These are phyloP conservation scores for Jackrogersella multiformis DNA, from an alignment of 495 filamentous ascomycete species.

Conservation along the genomic window DNA sequence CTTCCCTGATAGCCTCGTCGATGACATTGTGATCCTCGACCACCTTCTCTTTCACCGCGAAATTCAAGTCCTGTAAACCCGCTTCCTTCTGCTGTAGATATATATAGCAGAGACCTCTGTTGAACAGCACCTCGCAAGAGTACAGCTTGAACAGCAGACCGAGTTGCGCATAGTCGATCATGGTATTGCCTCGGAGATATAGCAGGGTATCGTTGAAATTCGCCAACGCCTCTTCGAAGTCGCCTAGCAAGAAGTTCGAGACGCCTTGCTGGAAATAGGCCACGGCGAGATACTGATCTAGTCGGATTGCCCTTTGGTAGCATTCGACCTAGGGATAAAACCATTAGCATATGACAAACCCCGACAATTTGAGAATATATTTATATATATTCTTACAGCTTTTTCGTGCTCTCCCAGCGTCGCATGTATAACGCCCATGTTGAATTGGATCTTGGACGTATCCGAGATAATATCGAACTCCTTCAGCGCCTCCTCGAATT, in stretches of 20 bases:
- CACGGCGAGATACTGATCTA: slow-evolving; percentile 95
- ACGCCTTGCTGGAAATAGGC: slow-evolving; percentile 99
- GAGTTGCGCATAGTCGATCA: slow-evolving; percentile 98
- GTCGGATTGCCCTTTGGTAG: slow-evolving; percentile 87
- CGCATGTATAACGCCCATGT: slow-evolving; percentile 97
- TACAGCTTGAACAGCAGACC: slow-evolving; percentile 95
- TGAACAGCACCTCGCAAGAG: slow-evolving; percentile 98
- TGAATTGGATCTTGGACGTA: slow-evolving; percentile 98
- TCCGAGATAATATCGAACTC: slow-evolving; percentile 88
- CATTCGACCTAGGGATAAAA: slow-evolving; percentile 76
- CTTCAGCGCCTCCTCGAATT: slow-evolving; percentile 86
- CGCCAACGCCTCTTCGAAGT: slow-evolving; percentile 96
- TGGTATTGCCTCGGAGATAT: slow-evolving; percentile 93
- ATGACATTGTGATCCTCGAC: slow-evolving; percentile 97
- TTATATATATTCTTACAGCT: slow-evolving; percentile 71
- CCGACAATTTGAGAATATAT: neutral
- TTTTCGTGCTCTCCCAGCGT: slow-evolving; percentile 96
- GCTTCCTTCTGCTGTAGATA: slow-evolving; percentile 90
- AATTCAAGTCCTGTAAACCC: slow-evolving; percentile 90
- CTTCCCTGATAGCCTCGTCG: slow-evolving; percentile 91
- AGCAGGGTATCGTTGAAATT: slow-evolving; percentile 99
- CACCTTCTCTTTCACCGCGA: slow-evolving; percentile 94
- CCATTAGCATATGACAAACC: slow-evolving; percentile 17
- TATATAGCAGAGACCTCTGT: slow-evolving; percentile 96
- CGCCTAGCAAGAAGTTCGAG: slow-evolving; percentile 95